Evolutionary conservation across 805 yeast species (phyloP).

Genomic region (Cyberlindnera maritima): DNA sequence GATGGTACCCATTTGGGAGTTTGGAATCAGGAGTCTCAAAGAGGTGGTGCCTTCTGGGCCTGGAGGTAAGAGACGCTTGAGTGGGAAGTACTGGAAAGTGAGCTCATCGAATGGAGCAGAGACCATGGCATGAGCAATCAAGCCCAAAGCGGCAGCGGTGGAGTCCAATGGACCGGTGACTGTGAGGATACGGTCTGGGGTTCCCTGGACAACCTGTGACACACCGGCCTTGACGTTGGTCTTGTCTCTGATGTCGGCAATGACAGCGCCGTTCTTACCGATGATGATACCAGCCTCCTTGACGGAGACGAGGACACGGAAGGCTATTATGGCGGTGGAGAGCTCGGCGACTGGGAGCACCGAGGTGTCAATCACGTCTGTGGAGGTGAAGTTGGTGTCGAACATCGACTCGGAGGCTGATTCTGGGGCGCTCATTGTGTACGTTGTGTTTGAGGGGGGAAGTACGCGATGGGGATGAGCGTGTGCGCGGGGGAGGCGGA

Average conservation of each 20-base stretch:
- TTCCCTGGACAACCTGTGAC: slow-evolving; percentile 74
- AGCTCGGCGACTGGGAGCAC: slow-evolving; percentile 24
- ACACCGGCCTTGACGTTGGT: slow-evolving; percentile 86
- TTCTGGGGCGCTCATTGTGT: slow-evolving; percentile 1
- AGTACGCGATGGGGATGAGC: not conserved
- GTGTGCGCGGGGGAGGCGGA: not conserved
- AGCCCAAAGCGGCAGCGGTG: slow-evolving; percentile 66
- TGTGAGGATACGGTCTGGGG: slow-evolving; percentile 79
- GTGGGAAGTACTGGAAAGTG: slow-evolving; percentile 53
- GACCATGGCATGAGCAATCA: slow-evolving; percentile 64
- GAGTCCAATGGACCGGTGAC: slow-evolving; percentile 71
- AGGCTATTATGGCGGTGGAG: slow-evolving; percentile 28
- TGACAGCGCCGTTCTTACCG: slow-evolving; percentile 79
- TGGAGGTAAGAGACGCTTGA: slow-evolving; percentile 55
- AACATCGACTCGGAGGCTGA: slow-evolving; percentile 3
- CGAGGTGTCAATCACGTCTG: slow-evolving; percentile 15
- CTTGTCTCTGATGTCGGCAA: slow-evolving; percentile 69
- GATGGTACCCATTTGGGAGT: slow-evolving; percentile 83
- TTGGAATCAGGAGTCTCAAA: slow-evolving; percentile 73
- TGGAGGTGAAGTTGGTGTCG: slow-evolving; percentile 6
- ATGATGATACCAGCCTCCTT: slow-evolving; percentile 90
- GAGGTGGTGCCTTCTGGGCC: slow-evolving; percentile 50
- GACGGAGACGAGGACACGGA: slow-evolving; percentile 64
- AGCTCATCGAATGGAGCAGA: slow-evolving; percentile 36
- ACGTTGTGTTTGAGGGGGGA: too few species aligned